A percentile compares a stretch with the other conserved stretches of the same genome.
phyloP scores from a whole-genome alignment of 2,329 filamentous ascomycete species.

The Fusarium tupiense region DNA sequence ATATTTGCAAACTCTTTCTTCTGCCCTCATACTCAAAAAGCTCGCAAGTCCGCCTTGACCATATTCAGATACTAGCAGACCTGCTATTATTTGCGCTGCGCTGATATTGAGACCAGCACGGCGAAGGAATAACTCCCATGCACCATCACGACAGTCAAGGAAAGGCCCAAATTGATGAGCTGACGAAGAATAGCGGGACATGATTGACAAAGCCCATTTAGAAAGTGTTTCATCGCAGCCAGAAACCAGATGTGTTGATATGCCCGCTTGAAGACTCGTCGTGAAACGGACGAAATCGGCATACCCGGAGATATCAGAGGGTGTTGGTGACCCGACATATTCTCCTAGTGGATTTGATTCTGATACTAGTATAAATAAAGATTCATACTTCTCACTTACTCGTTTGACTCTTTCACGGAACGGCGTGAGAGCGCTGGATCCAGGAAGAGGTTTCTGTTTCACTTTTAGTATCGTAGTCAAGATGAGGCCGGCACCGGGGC shows the following conservation, averaged over 20 bases:
- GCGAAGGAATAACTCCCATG: conserved; percentile 52
- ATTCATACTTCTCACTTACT: conserved; percentile 70
- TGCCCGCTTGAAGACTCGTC: conserved; percentile 49
- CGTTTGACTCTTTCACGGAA: conserved; percentile 65
- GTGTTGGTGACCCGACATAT: conserved; percentile 49
- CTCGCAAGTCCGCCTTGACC: conserved; percentile 43
- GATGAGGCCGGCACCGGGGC: conserved; percentile 74
- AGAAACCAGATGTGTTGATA: conserved; percentile 58
- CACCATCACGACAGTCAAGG: conserved; percentile 53
- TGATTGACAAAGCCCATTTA: conserved; percentile 63
- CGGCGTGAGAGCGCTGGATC: conserved; percentile 51
- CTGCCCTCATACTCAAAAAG: conserved; percentile 46
- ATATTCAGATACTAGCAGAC: conserved; percentile 38
- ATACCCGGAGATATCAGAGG: conserved; percentile 57
- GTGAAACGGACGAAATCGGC: conserved; percentile 62
- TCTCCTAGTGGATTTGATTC: conserved; percentile 58
- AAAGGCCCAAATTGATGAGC: conserved; percentile 45
- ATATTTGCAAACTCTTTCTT: conserved; percentile 41
- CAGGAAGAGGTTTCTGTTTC: conserved; percentile 75
- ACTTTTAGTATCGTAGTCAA: conserved; percentile 76
- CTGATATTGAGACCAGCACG: conserved; percentile 50
- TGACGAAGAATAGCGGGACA: conserved; percentile 56
- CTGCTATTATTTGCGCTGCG: conserved; percentile 49
- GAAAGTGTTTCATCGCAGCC: conserved; percentile 61
- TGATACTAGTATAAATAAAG: conserved; percentile 74